Base-by-base conservation (phyloP, 371 early-diverging fungal species). In the Coemansia sp. region DNA sequence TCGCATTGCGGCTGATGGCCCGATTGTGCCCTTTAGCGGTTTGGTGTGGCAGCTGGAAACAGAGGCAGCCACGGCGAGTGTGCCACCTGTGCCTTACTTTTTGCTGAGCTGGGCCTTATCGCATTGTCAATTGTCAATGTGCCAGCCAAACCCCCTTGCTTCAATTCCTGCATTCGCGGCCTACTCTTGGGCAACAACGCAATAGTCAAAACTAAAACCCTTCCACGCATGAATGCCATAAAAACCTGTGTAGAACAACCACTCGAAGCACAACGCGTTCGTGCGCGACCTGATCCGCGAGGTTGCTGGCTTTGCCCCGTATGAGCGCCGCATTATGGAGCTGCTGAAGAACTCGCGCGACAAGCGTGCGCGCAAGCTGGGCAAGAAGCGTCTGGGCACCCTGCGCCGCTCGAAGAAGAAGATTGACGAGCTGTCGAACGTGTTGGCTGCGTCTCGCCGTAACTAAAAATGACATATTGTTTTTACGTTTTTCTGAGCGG, bases 291-390 rank as follows among this genome's bases (percentile, higher is more conserved):
- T 98, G 69, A 82, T 98, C 80, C 95, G 98, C 78, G 99, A 99
- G 84, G 98, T 99, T 48, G 88, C 87, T 69, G 99, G 99, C 64
- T 98, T 91, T 78, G 94, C 99, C 61, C 99, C 99, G 67, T 99
- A 98, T 80, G 99, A 99, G 85, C 92, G 92, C 79, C 92, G 99
- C 81, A 90, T 97, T 75, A 95, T 99, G 95, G 99, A 99, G 88
- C 88, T 99, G 92, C 85, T 99, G 82, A 97, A 95, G 91, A 97
- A 97, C 94, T 92, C 93, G 86, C 95, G 93, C 86, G 99, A 99
- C 83, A 99, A 99, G 96, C 92, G 99, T 81, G 99, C 99, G 71
- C 91, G 94, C 83, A 94, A 94, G 89, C 89, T 99, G 64, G 94
- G 97, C 78, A 99, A 99, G 92, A 90, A 88, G 87, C 91, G 95